Conservation (phyloP, 495 filamentous ascomycete genomes). For the Cetradonia linearis region DNA sequence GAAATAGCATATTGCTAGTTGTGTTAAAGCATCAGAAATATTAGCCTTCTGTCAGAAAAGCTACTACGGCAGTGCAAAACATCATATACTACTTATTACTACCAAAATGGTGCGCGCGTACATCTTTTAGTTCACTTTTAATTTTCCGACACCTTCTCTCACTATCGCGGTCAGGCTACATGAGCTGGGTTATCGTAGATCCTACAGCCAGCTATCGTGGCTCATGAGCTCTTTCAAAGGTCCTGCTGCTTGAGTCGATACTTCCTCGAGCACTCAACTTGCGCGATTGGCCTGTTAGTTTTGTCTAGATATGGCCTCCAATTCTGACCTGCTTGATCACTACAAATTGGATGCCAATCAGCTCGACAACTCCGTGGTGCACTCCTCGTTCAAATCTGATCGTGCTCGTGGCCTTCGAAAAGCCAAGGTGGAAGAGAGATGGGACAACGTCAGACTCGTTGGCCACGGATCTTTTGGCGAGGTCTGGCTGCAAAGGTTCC, state of each 20-base stretch:
- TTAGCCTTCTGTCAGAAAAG: neutral
- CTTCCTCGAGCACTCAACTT: no score
- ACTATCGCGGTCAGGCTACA: neutral
- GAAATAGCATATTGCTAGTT: neutral
- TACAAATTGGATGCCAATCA: slow-evolving; percentile 16
- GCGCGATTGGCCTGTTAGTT: neutral
- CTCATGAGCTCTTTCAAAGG: neutral
- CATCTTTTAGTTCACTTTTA: no score
- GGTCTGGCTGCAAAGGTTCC: neutral
- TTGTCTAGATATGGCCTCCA: neutral
- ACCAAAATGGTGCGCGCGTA: no score
- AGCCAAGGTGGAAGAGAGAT: neutral
- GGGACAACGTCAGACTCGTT: neutral
- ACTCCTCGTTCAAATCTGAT: neutral
- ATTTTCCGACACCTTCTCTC: no score
- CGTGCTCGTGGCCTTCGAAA: slow-evolving; percentile 4
- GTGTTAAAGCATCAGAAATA: neutral
- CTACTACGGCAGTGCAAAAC: no score
- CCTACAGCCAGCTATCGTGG: neutral
- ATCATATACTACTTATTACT: no score
- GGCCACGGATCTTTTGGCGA: neutral
- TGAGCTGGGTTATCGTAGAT: no score
- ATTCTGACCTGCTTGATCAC: slow-evolving; percentile 18
- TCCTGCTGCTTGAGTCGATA: neutral
- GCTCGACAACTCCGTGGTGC: neutral